phyloP scores from a whole-genome alignment of 208 protist genomes.

The Crithidia brevicula region DNA sequence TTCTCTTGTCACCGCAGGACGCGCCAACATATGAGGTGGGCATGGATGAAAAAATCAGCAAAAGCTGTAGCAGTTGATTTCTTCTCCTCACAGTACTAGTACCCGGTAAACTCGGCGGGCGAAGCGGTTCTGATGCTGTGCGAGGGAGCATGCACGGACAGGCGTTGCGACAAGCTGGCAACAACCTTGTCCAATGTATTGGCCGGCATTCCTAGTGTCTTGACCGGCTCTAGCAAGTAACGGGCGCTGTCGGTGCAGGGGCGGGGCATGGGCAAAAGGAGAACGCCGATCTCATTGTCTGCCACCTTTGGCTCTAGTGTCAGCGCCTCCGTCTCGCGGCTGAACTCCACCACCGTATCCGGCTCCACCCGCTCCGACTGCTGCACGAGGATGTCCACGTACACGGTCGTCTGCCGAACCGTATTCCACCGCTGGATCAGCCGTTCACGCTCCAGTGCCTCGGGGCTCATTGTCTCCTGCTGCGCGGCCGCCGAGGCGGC shows the following conservation, averaged over 20 bases:
- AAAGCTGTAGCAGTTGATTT: no score
- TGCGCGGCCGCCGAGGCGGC: neutral
- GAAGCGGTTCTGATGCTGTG: neutral
- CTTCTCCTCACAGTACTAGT: no score
- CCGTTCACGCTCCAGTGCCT: constrained; percentile 54
- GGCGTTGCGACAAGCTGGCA: constrained; percentile 12
- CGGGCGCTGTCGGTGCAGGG: constrained; percentile 44
- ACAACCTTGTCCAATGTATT: constrained; percentile 18
- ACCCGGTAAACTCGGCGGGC: constrained; percentile 19
- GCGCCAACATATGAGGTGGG: no score
- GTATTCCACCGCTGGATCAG: constrained; percentile 61
- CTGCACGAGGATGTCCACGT: constrained; percentile 83
- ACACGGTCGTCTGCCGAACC: constrained; percentile 62
- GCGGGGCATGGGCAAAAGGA: constrained; percentile 57
- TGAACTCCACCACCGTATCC: constrained; percentile 69
- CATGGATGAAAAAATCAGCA: constrained; percentile 12
- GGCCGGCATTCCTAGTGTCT: constrained; percentile 13
- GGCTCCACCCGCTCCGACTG: constrained; percentile 69
- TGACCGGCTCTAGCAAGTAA: constrained; percentile 54
- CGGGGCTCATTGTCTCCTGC: constrained; percentile 21
- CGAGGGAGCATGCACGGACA: constrained; percentile 4
- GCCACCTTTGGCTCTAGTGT: constrained; percentile 64
- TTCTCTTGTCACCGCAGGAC: no score
- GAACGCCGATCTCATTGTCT: constrained; percentile 28
- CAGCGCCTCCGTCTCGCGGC: constrained; percentile 65